Conservation (phyloP, 1,139 yeast genomes). For the Chernovozyma sophiae-reginae region DNA sequence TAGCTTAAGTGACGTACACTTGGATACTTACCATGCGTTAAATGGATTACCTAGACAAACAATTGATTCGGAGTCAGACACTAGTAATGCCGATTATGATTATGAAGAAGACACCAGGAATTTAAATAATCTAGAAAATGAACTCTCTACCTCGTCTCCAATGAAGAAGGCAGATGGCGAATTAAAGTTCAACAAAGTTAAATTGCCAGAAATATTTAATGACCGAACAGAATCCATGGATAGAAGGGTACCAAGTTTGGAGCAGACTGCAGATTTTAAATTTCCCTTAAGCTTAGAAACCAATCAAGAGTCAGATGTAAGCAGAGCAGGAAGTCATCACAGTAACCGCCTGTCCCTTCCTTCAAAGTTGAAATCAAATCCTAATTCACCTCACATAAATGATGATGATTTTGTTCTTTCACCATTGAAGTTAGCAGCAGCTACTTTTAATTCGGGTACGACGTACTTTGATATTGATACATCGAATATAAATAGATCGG, state of each 20-base stretch:
- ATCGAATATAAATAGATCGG: slow-evolving; percentile 9
- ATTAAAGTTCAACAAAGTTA: background rate
- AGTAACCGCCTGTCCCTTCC: slow-evolving; percentile 34
- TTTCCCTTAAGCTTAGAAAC: slow-evolving; percentile 16
- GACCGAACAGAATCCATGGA: background rate
- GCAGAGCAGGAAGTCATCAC: background rate
- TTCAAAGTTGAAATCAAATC: slow-evolving; percentile 18
- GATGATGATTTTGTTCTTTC: slow-evolving; percentile 37
- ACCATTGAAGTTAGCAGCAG: slow-evolving; percentile 35
- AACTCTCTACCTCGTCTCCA: slow-evolving; percentile 7
- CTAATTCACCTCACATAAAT: slow-evolving; percentile 17
- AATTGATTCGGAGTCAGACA: slow-evolving; percentile 1
- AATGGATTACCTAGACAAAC: slow-evolving; percentile 5
- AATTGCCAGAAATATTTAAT: background rate
- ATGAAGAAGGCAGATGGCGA: slow-evolving; percentile 1
- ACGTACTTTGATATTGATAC: slow-evolving; percentile 18
- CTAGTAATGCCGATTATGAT: background rate
- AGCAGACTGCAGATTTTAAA: slow-evolving; percentile 5
- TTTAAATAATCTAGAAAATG: slow-evolving; percentile 6
- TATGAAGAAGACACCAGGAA: background rate
- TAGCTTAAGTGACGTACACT: slow-evolving; percentile 1
- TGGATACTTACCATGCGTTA: slow-evolving; percentile 6
- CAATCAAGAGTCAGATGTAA: background rate
- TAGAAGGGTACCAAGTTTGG: slow-evolving; percentile 2
- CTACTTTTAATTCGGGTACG: slow-evolving; percentile 13